These are phyloP conservation scores for Ajuga reptans DNA, from an alignment of 305 asterid species.

Conservation along the genomic window DNA sequence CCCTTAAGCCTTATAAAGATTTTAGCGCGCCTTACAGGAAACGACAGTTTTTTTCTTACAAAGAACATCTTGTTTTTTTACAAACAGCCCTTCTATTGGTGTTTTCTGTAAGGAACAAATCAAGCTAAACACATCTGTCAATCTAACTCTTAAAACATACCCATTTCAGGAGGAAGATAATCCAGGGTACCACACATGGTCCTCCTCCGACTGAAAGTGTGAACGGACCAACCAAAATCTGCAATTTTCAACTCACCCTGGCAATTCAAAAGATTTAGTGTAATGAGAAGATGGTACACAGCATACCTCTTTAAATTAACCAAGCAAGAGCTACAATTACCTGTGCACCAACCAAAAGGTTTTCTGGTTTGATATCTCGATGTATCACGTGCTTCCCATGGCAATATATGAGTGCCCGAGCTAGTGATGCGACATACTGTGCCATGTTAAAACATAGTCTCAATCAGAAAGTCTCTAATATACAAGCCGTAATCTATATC, in stretches of 20 bases:
- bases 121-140: not conserved
- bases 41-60: no score
- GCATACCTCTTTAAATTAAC: not conserved
- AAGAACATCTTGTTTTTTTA: no score
- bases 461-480: not conserved
- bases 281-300: conserved; percentile 21
- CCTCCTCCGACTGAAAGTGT: conserved; percentile 78
- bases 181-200: conserved; percentile 98
- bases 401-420: conserved; percentile 84
- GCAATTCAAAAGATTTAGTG: conserved; percentile 11
- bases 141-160: conserved; percentile 31
- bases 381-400: conserved; percentile 95
- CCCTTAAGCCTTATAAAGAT: no score
- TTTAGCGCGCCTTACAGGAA: no score
- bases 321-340: conserved; percentile 16
- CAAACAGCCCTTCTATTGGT: not conserved
- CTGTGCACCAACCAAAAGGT: conserved; percentile 48
- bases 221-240: conserved; percentile 98
- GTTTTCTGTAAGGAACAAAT: not conserved
- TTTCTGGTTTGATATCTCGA: conserved; percentile 85
- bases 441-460: not conserved
- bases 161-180: conserved; percentile 99
- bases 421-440: conserved; percentile 68
- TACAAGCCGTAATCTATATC: no score
- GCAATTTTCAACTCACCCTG: conserved; percentile 96